These are phyloP conservation scores for Phoenix dactylifera DNA, from an alignment of 176 grass and related monocot species.

Conservation along the genomic window DNA sequence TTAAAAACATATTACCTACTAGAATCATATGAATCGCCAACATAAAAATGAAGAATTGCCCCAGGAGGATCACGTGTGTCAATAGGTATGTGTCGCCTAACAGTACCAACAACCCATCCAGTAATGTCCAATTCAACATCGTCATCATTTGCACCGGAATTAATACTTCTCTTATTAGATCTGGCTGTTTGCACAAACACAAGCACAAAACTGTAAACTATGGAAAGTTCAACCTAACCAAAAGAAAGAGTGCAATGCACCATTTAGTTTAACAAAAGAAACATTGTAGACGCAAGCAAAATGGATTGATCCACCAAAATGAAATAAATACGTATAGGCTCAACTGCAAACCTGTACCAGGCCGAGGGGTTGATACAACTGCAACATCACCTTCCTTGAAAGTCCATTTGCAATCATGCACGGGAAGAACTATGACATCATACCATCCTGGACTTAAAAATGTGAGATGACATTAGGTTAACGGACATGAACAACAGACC, in stretches of 20 bases:
- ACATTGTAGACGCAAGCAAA: too few species aligned
- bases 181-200: slow-evolving; percentile 54
- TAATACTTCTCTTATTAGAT: slow-evolving; percentile 41
- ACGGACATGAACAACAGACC: neutral
- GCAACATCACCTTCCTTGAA: slow-evolving; percentile 99
- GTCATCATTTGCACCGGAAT: slow-evolving; percentile 34
- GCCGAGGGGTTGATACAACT: slow-evolving; percentile 63
- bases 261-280: too few species aligned
- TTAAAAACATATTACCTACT: slow-evolving; percentile 40
- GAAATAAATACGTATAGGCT: neutral
- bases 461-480: slow-evolving; percentile 12
- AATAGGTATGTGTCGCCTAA: slow-evolving; percentile 79
- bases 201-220: neutral
- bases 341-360: slow-evolving; percentile 58
- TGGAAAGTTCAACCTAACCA: too few species aligned
- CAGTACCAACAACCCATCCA: slow-evolving; percentile 72
- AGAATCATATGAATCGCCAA: slow-evolving; percentile 82
- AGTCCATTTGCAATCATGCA: slow-evolving; percentile 87
- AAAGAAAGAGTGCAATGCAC: too few species aligned
- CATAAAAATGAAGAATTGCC: slow-evolving; percentile 89
- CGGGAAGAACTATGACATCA: slow-evolving; percentile 72
- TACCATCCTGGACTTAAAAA: slow-evolving; percentile 73
- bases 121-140: slow-evolving; percentile 40
- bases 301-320: neutral
- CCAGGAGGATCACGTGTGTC: slow-evolving; percentile 82